Percentiles rank a stretch among this genome's conserved stretches.
phyloP scores from a whole-genome alignment of 768 basidiomycete genomes.

The Leccinum ochraceum region DNA sequence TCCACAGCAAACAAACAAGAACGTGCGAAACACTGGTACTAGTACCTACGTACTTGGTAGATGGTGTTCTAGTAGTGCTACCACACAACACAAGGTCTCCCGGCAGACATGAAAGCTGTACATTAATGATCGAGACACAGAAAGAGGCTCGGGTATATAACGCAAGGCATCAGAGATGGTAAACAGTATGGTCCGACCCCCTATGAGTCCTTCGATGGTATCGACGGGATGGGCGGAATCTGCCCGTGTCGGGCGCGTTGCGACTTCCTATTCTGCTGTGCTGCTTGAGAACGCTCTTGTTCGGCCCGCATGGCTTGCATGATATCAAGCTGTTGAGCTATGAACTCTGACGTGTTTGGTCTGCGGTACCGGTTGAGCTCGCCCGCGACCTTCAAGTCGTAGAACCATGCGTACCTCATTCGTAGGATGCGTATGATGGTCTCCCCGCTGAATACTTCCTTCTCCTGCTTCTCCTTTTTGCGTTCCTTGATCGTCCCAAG shows the following conservation, averaged over 20 bases:
- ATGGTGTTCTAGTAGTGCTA: neutral
- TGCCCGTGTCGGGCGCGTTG: conserved; percentile 49
- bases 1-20: conserved; percentile 14
- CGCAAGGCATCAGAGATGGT: conserved; percentile 24
- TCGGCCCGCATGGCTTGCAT: conserved; percentile 82
- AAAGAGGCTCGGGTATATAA: conserved; percentile 26
- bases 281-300: conserved; percentile 70
- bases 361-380: conserved; percentile 38
- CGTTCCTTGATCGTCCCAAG: conserved; percentile 94
- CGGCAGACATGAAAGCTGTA: conserved; percentile 2
- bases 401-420: conserved; percentile 70
- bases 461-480: conserved; percentile 85
- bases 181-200: neutral
- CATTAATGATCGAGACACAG: conserved; percentile 5
- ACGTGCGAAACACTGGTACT: neutral
- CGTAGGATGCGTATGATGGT: conserved; percentile 93
- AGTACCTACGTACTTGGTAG: no score
- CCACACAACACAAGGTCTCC: conserved; percentile 10
- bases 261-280: conserved; percentile 56
- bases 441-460: conserved; percentile 76
- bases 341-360: conserved; percentile 81
- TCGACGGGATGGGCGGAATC: conserved; percentile 29
- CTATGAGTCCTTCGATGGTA: conserved; percentile 28
- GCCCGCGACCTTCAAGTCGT: neutral
- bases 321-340: conserved; percentile 83